Base-by-base conservation (phyloP, 805 yeast genomes). In the Sugiyamaella lignohabitans region DNA sequence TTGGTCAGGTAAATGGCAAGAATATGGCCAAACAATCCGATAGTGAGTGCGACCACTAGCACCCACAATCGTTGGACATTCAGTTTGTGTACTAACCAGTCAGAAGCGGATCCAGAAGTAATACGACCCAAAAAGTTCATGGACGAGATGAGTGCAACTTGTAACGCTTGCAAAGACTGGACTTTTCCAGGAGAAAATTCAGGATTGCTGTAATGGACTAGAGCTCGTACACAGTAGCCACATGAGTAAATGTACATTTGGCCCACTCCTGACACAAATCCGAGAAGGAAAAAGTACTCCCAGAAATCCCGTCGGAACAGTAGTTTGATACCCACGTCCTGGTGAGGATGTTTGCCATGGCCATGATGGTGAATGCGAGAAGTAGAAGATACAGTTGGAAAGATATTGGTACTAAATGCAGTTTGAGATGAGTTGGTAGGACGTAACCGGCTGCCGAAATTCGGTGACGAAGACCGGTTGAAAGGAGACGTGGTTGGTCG, bases 191-290 rank as follows among this genome's bases (percentile, higher is more conserved):
- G 53, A 3, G 52, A 42, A 21, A 27, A 45, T 3, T 38, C 43
- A 5, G 53, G 46, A 38, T 50, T 45, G 4, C 38, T 35, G 16
- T 37, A 42, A 2, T 53, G 42, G 19, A 41, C 47, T 29, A 78
- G 64, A 0, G 83, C 76, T 43, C 70, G 66, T n/a, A 81, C 83
- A 55, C 84, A 75, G 58, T 79, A 81, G 0, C 93, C 93, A 29
- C 82, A 76, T 0, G 85, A 76, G 54, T 79, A 82, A 35, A 84
- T 84, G 58, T 80, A 84, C 73, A 80, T 75, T 56, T 83, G 89
- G 19, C 87, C 83, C 45, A 78, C 57, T 0, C 87, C 88, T 6
- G 83, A 75, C 21, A 76, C 59, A 17, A 80, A 52, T 0, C 84
- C 76, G n/a, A 80, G 65, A 8, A 76, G 62, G 1, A 68, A 20